These are phyloP conservation scores for Parathielavia appendiculata DNA, from an alignment of 495 filamentous ascomycete genomes.

Conservation along the genomic window DNA sequence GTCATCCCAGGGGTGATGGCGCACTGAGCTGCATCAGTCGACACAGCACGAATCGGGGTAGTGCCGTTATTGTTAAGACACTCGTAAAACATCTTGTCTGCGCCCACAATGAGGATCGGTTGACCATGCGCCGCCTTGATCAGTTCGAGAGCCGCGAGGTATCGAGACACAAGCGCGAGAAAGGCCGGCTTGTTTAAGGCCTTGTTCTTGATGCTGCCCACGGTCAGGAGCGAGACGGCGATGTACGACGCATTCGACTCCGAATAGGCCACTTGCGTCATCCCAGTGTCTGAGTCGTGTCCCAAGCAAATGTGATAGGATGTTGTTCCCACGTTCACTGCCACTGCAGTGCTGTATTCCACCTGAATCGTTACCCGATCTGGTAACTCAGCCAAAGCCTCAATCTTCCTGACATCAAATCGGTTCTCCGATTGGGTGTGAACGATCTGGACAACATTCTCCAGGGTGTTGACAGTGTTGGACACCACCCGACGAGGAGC, in stretches of 20 bases:
- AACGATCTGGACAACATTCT: slow-evolving; percentile 26
- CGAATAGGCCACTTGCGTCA: slow-evolving; percentile 30
- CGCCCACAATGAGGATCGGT: slow-evolving; percentile 30
- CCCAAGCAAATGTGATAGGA: slow-evolving; percentile 33
- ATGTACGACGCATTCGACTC: slow-evolving; percentile 32
- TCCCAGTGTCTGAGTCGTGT: slow-evolving; percentile 19
- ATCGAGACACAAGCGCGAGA: slow-evolving; percentile 24
- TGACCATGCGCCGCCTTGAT: neutral
- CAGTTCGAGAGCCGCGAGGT: slow-evolving; percentile 24
- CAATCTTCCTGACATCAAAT: slow-evolving; percentile 5
- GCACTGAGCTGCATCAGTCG: slow-evolving; percentile 14
- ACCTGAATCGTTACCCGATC: slow-evolving; percentile 27
- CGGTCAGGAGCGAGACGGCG: neutral
- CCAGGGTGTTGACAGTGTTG: slow-evolving; percentile 29
- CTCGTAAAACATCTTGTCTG: slow-evolving; percentile 32
- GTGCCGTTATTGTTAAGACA: slow-evolving; percentile 18
- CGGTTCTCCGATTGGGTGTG: slow-evolving; percentile 9
- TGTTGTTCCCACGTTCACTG: slow-evolving; percentile 15
- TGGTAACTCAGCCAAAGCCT: neutral
- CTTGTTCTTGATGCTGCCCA: neutral
- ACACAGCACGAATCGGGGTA: slow-evolving; percentile 17
- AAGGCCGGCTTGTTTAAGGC: slow-evolving; percentile 10
- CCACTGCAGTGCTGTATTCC: slow-evolving; percentile 36
- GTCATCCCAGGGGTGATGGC: neutral
- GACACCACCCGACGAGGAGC: slow-evolving; percentile 35